phyloP scores from a whole-genome alignment of 2,329 filamentous ascomycete species.

The Sclerotinia borealis region DNA sequence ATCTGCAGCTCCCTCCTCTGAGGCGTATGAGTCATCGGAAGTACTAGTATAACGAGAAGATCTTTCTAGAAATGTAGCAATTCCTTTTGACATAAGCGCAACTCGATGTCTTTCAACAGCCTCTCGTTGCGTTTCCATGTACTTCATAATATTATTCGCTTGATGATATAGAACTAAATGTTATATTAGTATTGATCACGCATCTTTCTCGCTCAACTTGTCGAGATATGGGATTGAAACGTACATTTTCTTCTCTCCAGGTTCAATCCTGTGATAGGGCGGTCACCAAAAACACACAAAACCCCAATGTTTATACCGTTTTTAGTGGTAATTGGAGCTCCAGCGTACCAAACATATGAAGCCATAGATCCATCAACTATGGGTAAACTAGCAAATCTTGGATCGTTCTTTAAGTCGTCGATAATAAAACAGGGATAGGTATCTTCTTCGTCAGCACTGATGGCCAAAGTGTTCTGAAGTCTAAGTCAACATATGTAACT shows the following conservation, averaged over 20 bases:
- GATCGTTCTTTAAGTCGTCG: conserved; percentile 11
- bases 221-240: conserved; percentile 32
- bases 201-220: conserved; percentile 41
- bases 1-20: not conserved
- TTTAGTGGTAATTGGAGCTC: conserved; percentile 13
- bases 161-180: conserved; percentile 46
- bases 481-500: not conserved
- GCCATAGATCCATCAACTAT: conserved; percentile 13
- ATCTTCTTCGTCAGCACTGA: not conserved
- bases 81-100: conserved; percentile 44
- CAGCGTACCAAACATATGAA: conserved; percentile 16
- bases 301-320: conserved; percentile 42
- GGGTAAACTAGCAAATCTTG: conserved; percentile 12
- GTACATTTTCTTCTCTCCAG: conserved; percentile 10
- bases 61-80: conserved; percentile 47
- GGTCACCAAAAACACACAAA: conserved; percentile 51
- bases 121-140: conserved; percentile 50
- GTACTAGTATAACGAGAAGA: conserved; percentile 2
- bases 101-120: conserved; percentile 44
- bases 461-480: conserved; percentile 5
- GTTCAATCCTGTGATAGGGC: not conserved
- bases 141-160: conserved; percentile 45
- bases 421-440: conserved; percentile 14
- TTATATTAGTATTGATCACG: not conserved
- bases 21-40: not conserved